Evolutionary conservation across 768 basidiomycete genomes (phyloP).

Genomic region (Suillus brevipes): DNA sequence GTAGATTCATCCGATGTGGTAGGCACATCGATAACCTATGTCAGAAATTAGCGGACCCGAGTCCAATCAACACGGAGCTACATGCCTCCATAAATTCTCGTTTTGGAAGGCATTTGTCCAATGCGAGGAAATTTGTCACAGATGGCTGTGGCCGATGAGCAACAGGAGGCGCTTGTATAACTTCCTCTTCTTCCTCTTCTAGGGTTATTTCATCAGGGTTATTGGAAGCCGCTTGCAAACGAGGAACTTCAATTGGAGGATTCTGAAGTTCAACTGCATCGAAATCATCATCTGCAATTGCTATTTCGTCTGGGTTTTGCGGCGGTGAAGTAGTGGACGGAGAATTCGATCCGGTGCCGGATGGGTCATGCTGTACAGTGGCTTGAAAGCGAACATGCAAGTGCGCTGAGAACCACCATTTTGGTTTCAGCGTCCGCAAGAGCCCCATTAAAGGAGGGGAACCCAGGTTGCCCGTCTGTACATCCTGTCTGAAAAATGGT

Average conservation of each 20-base stretch:
- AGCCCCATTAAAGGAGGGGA: slow-evolving; percentile 86
- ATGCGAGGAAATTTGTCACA: slow-evolving; percentile 79
- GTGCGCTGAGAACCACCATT: slow-evolving; percentile 94
- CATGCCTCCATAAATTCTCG: slow-evolving; percentile 81
- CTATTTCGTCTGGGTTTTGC: slow-evolving; percentile 41
- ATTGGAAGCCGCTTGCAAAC: slow-evolving; percentile 35
- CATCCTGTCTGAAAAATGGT: slow-evolving; percentile 73
- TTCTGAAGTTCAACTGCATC: slow-evolving; percentile 12
- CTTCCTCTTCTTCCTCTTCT: slow-evolving; percentile 48
- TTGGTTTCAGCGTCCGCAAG: slow-evolving; percentile 66
- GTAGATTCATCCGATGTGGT: slow-evolving; percentile 16
- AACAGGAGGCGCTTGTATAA: slow-evolving; percentile 35
- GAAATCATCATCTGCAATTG: slow-evolving; percentile 37
- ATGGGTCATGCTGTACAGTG: slow-evolving; percentile 44
- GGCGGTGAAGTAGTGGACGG: neutral
- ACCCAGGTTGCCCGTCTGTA: slow-evolving; percentile 67
- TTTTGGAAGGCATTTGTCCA: slow-evolving; percentile 84
- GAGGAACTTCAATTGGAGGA: slow-evolving; percentile 6
- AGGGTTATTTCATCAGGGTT: slow-evolving; percentile 57
- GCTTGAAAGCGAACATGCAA: slow-evolving; percentile 88
- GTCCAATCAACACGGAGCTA: neutral
- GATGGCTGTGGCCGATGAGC: slow-evolving; percentile 14
- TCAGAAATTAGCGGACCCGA: neutral
- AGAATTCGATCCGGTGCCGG: slow-evolving; percentile 12
- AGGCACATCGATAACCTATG: slow-evolving; percentile 72